Percentiles rank a stretch among this genome's conserved stretches.
Evolutionary conservation across 2,329 filamentous ascomycete species (phyloP).

Genomic region (Periconia macrospinosa): DNA sequence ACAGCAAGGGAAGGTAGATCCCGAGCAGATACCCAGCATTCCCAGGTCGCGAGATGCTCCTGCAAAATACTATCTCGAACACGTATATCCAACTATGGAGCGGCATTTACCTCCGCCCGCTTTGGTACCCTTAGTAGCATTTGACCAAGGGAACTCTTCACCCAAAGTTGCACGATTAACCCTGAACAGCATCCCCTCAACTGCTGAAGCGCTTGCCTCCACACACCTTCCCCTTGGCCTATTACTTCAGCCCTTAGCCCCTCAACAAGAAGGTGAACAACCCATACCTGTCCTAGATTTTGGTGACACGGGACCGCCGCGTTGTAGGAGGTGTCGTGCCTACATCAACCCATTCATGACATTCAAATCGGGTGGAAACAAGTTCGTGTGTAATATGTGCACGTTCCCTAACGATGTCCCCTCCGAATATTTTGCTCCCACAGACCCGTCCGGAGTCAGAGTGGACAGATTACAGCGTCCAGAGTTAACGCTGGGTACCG

Average conservation of each 20-base stretch:
- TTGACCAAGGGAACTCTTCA: conserved; percentile 94
- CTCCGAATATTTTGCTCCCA: conserved; percentile 89
- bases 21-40: conserved; percentile 91
- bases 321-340: conserved; percentile 88
- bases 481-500: conserved; percentile 86
- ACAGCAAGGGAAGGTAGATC: conserved; percentile 76
- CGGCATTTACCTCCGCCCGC: conserved; percentile 89
- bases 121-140: conserved; percentile 85
- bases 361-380: conserved; percentile 90
- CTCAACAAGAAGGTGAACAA: conserved; percentile 79
- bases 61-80: conserved; percentile 80
- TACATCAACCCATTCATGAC: conserved; percentile 99
- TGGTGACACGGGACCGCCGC: conserved; percentile 84
- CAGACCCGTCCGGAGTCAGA: conserved; percentile 81
- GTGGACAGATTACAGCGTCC: conserved; percentile 87
- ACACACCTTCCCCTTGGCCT: conserved; percentile 87
- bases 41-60: conserved; percentile 80
- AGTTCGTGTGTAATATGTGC: conserved; percentile 98
- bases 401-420: conserved; percentile 95
- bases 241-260: conserved; percentile 83
- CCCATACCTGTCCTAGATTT: conserved; percentile 93
- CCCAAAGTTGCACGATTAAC: conserved; percentile 92
- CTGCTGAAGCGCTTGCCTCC: conserved; percentile 74
- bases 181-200: conserved; percentile 88
- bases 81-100: conserved; percentile 95